Base-by-base conservation (phyloP, 2,329 filamentous ascomycete species). In the Ascosphaera aggregata region DNA sequence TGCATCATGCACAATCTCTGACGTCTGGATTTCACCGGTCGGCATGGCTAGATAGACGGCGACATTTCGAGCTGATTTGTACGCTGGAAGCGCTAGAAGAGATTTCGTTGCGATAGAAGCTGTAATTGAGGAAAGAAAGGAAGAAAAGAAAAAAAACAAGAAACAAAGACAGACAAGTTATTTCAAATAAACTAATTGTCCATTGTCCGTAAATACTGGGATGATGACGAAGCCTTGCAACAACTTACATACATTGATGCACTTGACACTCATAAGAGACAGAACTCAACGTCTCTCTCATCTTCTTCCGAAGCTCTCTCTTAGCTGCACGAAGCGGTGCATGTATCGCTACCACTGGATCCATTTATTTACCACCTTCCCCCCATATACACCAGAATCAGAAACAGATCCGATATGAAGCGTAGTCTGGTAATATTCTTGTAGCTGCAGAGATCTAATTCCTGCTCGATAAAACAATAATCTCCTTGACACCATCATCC, bases 1-100 rank as follows among this genome's bases (percentile, higher is more conserved):
- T 9, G 86, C 85, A 61, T 94, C 72, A 19, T 71, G 70, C 7
- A 95, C 81, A 40, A 95, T 81, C 37, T 66, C 63, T 39, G 76
- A 73, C 1, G 89, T 98, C 47, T 84, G 80, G 18, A 93, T 69
- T 60, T 98, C 89, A 18, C 76, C 78, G 8, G 65, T 62, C 1
- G 85, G 84, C 89, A 98, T 98, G 9, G 86, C 89, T 13, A 98
- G 65, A 54, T 92, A 98, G 41, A 98, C 67, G 48, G 80, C 84
- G 50, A 98, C 71, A 39, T 72, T 68, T 43, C 64, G 67, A 34
- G 89, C 85, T 40, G 75, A 64, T 45, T 71, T 62, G 54, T 92
- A 98, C 40, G 82, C 77, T 38, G 70, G 66, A 48, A 85, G 70
- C 9, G 66, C 62, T 35, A 76, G 62, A 30, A 94, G 59, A 4